Percentiles rank a stretch among this genome's conserved stretches.
phyloP scores from a whole-genome alignment of 1,284 basidiomycete species.

The Puccinia coronata region DNA sequence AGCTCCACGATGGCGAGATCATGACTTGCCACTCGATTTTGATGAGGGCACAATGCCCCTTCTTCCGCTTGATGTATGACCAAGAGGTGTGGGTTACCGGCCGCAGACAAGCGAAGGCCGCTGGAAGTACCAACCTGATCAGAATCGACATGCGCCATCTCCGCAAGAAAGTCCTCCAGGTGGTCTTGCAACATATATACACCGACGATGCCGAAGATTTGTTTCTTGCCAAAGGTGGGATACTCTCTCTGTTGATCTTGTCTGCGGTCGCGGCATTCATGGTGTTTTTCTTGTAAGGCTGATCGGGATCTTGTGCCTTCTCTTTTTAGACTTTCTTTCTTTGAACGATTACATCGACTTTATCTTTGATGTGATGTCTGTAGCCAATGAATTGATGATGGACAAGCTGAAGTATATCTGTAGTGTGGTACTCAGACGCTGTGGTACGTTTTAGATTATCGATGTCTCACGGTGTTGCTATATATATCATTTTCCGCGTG shows the following conservation, averaged over 20 bases:
- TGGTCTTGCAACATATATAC: conserved; percentile 77
- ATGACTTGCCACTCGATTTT: conserved; percentile 74
- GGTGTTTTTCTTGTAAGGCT: conserved; percentile 34
- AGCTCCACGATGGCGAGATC: conserved; percentile 69
- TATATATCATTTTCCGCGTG: background rate
- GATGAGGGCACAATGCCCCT: conserved; percentile 76
- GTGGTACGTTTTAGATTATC: conserved; percentile 51
- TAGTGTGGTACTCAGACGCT: conserved; percentile 69
- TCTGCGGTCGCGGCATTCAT: too few relatives aligned
- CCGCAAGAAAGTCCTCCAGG: conserved; percentile 72
- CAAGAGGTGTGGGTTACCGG: conserved; percentile 76
- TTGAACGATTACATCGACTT: conserved; percentile 81
- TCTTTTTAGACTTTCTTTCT: conserved; percentile 66
- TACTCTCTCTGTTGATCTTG: too few relatives aligned
- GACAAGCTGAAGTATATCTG: conserved; percentile 82
- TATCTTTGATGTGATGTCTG: conserved; percentile 80
- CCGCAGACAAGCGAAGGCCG: conserved; percentile 65
- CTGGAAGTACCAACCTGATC: conserved; percentile 61
- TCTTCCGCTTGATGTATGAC: conserved; percentile 84
- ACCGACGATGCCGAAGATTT: conserved; percentile 73
- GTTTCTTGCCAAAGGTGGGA: conserved; percentile 68
- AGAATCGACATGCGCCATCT: conserved; percentile 73
- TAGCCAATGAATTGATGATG: conserved; percentile 83
- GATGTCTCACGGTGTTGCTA: too few relatives aligned
- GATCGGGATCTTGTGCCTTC: conserved; percentile 22